A percentile compares a stretch with the other conserved stretches of the same genome.
Evolutionary conservation across 106 monocot species (phyloP).

Genomic region (Xerophyta viscosa): DNA sequence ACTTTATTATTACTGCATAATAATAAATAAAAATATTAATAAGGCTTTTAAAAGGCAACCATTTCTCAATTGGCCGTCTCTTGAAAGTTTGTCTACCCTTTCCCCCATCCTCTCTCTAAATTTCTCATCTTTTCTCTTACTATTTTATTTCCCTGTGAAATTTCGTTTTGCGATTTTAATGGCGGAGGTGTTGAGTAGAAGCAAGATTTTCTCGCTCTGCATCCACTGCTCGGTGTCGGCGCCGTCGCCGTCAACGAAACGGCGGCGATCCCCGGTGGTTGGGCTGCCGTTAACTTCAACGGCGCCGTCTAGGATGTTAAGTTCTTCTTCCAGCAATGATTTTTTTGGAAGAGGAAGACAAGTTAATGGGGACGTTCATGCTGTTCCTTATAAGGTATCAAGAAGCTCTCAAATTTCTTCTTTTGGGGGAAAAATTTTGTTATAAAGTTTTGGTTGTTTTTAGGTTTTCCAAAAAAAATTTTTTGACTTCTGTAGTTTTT

Average conservation of each 20-base stretch:
- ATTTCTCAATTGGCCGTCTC: too few relatives aligned
- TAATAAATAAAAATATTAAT: too few relatives aligned
- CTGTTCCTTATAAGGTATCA: conserved; percentile 15
- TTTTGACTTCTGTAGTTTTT: neutral
- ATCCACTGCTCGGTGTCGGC: neutral
- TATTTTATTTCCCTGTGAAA: neutral
- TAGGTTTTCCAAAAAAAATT: neutral
- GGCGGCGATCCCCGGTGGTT: neutral
- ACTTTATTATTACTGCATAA: too few relatives aligned
- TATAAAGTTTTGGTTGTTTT: neutral
- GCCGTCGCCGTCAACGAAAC: neutral
- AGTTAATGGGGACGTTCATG: neutral
- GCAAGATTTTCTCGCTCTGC: conserved; percentile 5
- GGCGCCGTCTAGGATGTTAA: neutral
- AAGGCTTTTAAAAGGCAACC: too few relatives aligned
- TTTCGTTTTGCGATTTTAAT: conserved; percentile 4
- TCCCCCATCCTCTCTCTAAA: neutral
- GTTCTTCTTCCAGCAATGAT: conserved; percentile 2
- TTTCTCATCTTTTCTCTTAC: neutral
- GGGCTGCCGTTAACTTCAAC: conserved; percentile 1
- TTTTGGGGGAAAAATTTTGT: neutral
- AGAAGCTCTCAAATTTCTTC: neutral
- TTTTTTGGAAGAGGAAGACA: conserved; percentile 8
- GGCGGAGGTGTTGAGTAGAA: conserved; percentile 24
- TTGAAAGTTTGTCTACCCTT: too few relatives aligned